Base-by-base conservation (phyloP, 176 grass and related monocot species). In the Zizania latifolia region DNA sequence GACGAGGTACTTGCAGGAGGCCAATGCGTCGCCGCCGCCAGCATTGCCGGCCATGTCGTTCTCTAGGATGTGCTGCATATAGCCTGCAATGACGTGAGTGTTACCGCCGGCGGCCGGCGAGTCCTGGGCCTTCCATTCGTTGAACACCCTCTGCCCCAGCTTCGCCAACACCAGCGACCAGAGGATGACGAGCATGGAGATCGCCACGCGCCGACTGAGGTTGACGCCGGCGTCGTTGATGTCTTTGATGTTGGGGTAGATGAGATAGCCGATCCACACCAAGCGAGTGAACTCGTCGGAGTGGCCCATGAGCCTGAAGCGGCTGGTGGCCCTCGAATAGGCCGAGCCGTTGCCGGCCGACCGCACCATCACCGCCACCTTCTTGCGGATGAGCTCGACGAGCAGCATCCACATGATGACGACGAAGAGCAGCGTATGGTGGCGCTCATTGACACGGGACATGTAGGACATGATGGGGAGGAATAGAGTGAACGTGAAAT, bases 61-160 rank as follows among this genome's bases (percentile, higher is more conserved):
- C 0, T 65, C 31, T 1, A 60, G 1, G 27, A 61, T 14, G 2
- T 81, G 68, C 22, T 62, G 65, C 79, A 82, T 74, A 16, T 82
- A 82, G 8, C 69, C 31, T 6, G 79, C 43, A n/a, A 82, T 38
- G 45, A 82, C 44, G 33, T 24, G 6, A 60, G 79, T 8, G 31
- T 58, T 82, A 7, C 24, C 32, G 0, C 11, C 67, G 7, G 56
- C 38, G 0, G 67, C 10, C 4, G 74, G 22, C 8, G 58, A 54
- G 5, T 24, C 53, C 14, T 53, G 4, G 5, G 80, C 60, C 21
- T 32, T 0, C 19, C 34, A 38, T 4, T 5, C 24, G 57, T 32
- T 36, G 28, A 70, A 14, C 38, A 64, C 57, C 29, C 22, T 61
- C 22, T 62, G 65, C n/a, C 11, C 29, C 10, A 81, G 57, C 68